Evolutionary conservation across 371 early-diverging fungal genomes (phyloP).

Genomic region (Choanephora cucurbitarum): DNA sequence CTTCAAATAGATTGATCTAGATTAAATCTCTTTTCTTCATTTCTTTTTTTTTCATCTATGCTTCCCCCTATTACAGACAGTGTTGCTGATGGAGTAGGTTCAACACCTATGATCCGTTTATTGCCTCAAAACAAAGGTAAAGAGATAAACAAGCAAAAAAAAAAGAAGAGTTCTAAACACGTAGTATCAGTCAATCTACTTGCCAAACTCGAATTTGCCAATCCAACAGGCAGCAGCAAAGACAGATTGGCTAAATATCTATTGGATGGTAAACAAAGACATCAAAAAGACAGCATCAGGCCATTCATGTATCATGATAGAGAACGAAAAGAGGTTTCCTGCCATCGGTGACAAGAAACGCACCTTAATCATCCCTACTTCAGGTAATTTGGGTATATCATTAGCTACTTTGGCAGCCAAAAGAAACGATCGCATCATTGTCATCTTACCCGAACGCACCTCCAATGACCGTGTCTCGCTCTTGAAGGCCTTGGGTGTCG

Average conservation of each 20-base stretch:
- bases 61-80: slow-evolving; percentile 34
- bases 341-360: slow-evolving; percentile 26
- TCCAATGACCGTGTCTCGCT: slow-evolving; percentile 70
- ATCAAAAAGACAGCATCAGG: background rate
- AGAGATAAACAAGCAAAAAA: too few species aligned
- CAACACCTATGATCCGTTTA: slow-evolving; percentile 41
- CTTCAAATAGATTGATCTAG: too few species aligned
- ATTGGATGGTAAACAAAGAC: slow-evolving; percentile 37
- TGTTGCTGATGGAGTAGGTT: slow-evolving; percentile 34
- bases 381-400: slow-evolving; percentile 68
- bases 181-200: slow-evolving; percentile 52
- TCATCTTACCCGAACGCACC: slow-evolving; percentile 74
- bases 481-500: slow-evolving; percentile 75
- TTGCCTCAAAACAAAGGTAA: slow-evolving; percentile 29
- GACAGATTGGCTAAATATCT: slow-evolving; percentile 73
- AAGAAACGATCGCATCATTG: slow-evolving; percentile 56
- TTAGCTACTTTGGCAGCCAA: slow-evolving; percentile 49
- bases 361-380: slow-evolving; percentile 73
- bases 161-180: slow-evolving; percentile 8
- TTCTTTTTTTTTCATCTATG: slow-evolving; percentile 24
- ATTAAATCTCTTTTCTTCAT: slow-evolving; percentile 1
- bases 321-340: slow-evolving; percentile 17
- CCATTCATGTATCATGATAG: background rate
- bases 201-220: slow-evolving; percentile 75
- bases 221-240: slow-evolving; percentile 76